Conservation (phyloP, 345 rosid species). For the rapeseed (Brassica napus) region Da-Ae NC_063442.1:6553501-6554000, state of each 20-base stretch:
- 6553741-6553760: conserved; percentile 30
- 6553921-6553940: background rate
- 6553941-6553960: background rate
- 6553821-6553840: background rate
- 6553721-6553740: conserved; percentile 18
- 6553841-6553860: background rate
- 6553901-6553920: background rate
- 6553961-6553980: conserved; percentile 3
- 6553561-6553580: conserved; percentile 30
- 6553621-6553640: conserved; percentile 30
- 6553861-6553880: background rate
- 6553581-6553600: conserved; percentile 32
- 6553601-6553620: conserved; percentile 28
- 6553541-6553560: conserved; percentile 10
- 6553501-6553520: conserved; percentile 29
- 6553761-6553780: conserved; percentile 16
- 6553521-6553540: conserved; percentile 25
- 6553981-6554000: background rate
- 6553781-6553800: background rate
- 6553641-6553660: conserved; percentile 33
- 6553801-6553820: background rate
- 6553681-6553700: conserved; percentile 19
- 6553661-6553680: conserved; percentile 38
- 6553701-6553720: conserved; percentile 14
- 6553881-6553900: background rate